Evolutionary conservation across 2,329 filamentous ascomycete genomes (phyloP).

Genomic region (Fusarium sp.): DNA sequence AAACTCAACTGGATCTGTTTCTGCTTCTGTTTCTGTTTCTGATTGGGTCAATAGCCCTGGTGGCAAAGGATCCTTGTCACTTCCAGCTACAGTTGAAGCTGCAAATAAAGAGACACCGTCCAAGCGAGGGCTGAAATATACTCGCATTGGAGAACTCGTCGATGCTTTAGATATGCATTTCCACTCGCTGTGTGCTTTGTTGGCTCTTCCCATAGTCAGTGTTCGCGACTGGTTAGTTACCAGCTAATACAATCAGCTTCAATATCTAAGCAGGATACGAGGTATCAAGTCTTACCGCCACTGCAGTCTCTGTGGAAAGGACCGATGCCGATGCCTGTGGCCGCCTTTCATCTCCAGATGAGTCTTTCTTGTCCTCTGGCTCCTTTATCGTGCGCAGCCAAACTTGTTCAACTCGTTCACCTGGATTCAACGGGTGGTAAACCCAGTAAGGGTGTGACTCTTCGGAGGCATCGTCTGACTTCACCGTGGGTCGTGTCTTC

Average conservation of each 20-base stretch:
- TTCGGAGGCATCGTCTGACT: background rate
- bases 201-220: background rate
- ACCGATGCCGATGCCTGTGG: background rate
- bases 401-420: constrained; percentile 17
- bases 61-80: background rate
- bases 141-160: background rate
- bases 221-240: constrained; percentile 16
- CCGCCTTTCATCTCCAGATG: background rate
- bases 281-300: constrained; percentile 1
- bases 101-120: constrained; percentile 6
- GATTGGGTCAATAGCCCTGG: background rate
- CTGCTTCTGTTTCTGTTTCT: background rate
- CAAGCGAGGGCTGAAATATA: constrained; percentile 1
- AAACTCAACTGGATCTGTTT: background rate
- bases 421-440: constrained; percentile 1
- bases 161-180: constrained; percentile 4
- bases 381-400: constrained; percentile 7
- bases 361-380: background rate
- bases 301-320: background rate
- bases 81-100: background rate
- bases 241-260: constrained; percentile 17
- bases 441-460: background rate
- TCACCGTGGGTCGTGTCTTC: background rate
- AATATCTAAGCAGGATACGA: background rate
- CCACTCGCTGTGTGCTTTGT: background rate